A percentile compares a stretch with the other conserved stretches of the same genome.
These are phyloP conservation scores for Rhizoclosmatium sp. DNA, from an alignment of 192 early-diverging fungal species.

Conservation along the genomic window DNA sequence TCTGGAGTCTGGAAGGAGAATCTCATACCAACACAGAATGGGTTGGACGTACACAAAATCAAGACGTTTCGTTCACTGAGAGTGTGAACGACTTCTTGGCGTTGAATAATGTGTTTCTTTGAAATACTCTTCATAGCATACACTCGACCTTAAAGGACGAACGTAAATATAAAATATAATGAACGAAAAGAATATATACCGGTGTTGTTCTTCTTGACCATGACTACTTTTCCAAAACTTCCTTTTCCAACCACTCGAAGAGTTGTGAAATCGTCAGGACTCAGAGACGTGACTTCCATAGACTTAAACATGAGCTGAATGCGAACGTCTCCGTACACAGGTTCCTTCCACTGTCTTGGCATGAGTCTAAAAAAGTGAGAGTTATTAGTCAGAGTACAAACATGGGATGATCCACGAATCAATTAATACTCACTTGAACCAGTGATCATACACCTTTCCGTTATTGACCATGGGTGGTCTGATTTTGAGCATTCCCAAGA, in stretches of 20 bases:
- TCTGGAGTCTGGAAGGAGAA: slow-evolving; percentile 87
- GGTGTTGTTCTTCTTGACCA: slow-evolving; percentile 24
- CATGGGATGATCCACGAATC: background rate
- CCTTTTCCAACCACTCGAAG: slow-evolving; percentile 97
- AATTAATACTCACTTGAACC: slow-evolving; percentile 30
- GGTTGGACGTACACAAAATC: slow-evolving; percentile 69
- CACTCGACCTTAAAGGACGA: slow-evolving; percentile 68
- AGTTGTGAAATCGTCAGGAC: slow-evolving; percentile 85
- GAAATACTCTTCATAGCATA: slow-evolving; percentile 97
- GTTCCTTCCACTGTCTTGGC: slow-evolving; percentile 33
- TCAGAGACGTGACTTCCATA: slow-evolving; percentile 9
- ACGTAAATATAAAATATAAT: background rate
- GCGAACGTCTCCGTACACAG: slow-evolving; percentile 24
- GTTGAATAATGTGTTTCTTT: slow-evolving; percentile 93
- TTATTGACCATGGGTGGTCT: slow-evolving; percentile 20
- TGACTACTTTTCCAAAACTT: slow-evolving; percentile 91
- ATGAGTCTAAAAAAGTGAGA: slow-evolving; percentile 22
- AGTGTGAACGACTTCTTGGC: slow-evolving; percentile 92
- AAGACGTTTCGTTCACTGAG: slow-evolving; percentile 88
- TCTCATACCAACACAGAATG: slow-evolving; percentile 94
- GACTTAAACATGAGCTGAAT: slow-evolving; percentile 33
- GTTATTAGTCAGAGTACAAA: background rate
- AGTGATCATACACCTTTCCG: slow-evolving; percentile 43
- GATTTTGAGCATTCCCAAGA: slow-evolving; percentile 42
- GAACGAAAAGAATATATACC: background rate